Evolutionary conservation across 2,329 filamentous ascomycete species (phyloP).

Genomic region (Fonsecaea nubica): DNA sequence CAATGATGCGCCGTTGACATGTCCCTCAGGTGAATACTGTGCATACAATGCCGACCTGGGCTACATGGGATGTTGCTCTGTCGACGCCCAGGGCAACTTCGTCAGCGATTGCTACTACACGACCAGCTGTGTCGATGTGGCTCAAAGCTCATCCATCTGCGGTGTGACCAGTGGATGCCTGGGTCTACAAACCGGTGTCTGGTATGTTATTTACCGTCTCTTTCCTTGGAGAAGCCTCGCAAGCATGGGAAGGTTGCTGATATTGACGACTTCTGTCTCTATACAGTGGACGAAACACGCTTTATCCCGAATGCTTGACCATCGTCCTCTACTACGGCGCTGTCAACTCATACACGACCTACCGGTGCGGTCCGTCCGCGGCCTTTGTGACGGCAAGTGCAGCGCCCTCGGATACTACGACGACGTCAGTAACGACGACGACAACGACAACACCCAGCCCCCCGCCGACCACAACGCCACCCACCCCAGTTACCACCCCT

Average conservation of each 20-base stretch:
- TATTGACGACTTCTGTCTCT: no score
- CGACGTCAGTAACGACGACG: neutral
- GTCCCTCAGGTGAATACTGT: neutral
- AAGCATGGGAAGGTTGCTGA: no score
- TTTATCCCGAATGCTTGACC: neutral
- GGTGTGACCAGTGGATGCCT: neutral
- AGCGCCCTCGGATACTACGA: neutral
- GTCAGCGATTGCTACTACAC: neutral
- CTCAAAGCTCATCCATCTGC: neutral
- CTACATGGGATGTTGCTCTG: slow-evolving; percentile 7
- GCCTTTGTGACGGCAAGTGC: neutral
- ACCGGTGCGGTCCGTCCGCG: neutral
- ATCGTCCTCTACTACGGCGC: neutral
- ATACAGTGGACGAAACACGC: neutral
- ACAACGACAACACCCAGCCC: neutral
- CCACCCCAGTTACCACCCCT: neutral
- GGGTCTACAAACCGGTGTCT: neutral
- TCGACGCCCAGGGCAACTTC: neutral
- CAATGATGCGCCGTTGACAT: neutral
- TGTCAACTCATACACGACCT: neutral
- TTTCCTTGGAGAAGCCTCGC: no score
- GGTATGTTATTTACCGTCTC: neutral
- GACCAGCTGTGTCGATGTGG: slow-evolving; percentile 7
- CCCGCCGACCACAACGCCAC: no score
- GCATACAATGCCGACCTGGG: neutral